These are phyloP conservation scores for Cytospora leucostoma DNA, from an alignment of 2,329 filamentous ascomycete genomes.

Conservation along the genomic window DNA sequence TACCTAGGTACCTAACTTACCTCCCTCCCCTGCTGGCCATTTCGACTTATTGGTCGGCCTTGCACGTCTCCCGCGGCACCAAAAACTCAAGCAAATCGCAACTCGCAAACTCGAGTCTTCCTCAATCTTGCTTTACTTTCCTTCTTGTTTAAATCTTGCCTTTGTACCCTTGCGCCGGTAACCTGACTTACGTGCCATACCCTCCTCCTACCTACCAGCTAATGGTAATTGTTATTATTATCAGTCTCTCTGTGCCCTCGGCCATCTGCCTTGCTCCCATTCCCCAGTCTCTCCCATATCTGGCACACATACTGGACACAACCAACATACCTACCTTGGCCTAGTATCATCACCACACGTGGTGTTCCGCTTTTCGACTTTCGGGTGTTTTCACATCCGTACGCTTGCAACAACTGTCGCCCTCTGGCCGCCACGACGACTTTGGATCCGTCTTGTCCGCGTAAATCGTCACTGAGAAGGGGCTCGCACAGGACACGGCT, in stretches of 20 bases:
- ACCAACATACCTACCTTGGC: slow-evolving; percentile 2
- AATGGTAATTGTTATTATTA: slow-evolving; percentile 26
- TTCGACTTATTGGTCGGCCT: slow-evolving; percentile 3
- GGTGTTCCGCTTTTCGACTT: neutral
- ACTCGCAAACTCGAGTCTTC: slow-evolving; percentile 20
- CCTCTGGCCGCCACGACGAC: slow-evolving; percentile 6
- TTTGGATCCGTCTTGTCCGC: slow-evolving; percentile 9
- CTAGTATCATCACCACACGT: slow-evolving; percentile 16
- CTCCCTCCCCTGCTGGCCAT: neutral
- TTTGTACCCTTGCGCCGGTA: slow-evolving; percentile 23
- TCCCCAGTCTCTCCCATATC: neutral
- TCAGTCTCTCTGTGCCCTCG: slow-evolving; percentile 13
- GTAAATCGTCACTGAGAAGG: slow-evolving; percentile 5
- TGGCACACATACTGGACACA: neutral
- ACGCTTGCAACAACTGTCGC: neutral
- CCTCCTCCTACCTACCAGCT: slow-evolving; percentile 14
- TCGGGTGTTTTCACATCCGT: neutral
- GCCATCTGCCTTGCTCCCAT: slow-evolving; percentile 2
- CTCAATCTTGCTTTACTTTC: slow-evolving; percentile 22
- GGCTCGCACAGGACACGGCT: slow-evolving; percentile 10
- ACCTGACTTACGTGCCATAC: slow-evolving; percentile 17
- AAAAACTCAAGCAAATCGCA: slow-evolving; percentile 25
- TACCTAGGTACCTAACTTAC: no score
- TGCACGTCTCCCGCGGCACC: slow-evolving; percentile 13
- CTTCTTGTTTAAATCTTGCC: slow-evolving; percentile 25